These are phyloP conservation scores for Sugiyamaella sp. DNA, from an alignment of 1,139 yeast species.

Conservation along the genomic window DNA sequence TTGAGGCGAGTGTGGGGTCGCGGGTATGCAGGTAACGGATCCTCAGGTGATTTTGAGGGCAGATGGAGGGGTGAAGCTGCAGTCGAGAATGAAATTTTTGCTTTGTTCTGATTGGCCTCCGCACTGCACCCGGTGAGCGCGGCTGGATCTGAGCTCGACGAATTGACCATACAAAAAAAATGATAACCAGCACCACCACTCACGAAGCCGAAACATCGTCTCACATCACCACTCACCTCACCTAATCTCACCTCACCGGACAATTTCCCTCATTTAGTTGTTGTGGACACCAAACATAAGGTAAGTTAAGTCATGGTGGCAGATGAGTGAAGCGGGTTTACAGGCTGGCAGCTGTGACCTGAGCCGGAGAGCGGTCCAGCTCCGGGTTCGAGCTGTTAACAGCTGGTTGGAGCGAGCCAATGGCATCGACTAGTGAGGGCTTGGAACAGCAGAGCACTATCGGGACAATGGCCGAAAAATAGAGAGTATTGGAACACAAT, in stretches of 20 bases:
- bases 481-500: no score
- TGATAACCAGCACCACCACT: constrained; percentile 12
- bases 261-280: neutral
- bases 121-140: constrained; percentile 4
- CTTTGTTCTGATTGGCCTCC: constrained; percentile 18
- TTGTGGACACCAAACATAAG: neutral
- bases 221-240: neutral
- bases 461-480: no score
- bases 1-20: neutral
- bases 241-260: neutral
- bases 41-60: constrained; percentile 12
- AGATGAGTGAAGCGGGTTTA: no score
- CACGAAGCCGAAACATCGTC: neutral
- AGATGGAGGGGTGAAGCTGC: neutral
- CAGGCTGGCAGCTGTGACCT: no score
- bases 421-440: no score
- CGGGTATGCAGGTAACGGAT: constrained; percentile 14
- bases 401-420: no score
- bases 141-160: neutral
- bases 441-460: no score
- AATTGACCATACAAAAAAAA: constrained; percentile 16
- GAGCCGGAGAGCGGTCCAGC: no score
- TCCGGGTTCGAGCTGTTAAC: no score
- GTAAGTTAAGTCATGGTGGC: no score
- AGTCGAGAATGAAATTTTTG: constrained; percentile 10